Base-by-base conservation (phyloP, 306 rosid genomes). In the Heteromeles arbutifolia region DNA sequence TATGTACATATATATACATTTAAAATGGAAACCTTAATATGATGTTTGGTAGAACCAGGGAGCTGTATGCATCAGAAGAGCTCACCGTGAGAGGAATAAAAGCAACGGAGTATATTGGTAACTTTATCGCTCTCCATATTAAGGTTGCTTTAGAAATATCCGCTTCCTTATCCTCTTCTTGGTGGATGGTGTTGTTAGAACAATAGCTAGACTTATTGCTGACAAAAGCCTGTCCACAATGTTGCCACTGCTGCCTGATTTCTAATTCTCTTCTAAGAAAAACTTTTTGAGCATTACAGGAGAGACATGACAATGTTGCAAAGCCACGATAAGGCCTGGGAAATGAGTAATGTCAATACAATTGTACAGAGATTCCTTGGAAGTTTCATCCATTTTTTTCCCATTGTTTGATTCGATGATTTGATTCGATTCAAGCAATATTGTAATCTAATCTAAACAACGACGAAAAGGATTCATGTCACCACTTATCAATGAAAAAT, bases 101-200 rank as follows among this genome's bases (percentile, higher is more conserved):
- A 17, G 97, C 97, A 81, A 94, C 98, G 32, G 92, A 90, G 86
- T 91, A 94, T 34, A 94, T 91, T 18, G 98, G 97, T 73, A 94
- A 77, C 81, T 94, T 94, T 26, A 85, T 44, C 13, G 96, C 98
- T 75, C 98, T 94, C 98, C 98, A 91, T 78, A 88, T 84, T 85
- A 91, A 82, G 32, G 84, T 82, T 62, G 67, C 82, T 83, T 54
- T 88, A 14, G 91, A 75, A 79, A 93, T 67, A 39, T 61, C 56
- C 41, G 77, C 88, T 53, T 62, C 77, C n/a, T 57, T 77, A 21
- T 84, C 75, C 45, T 78, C 82, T 65, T 72, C 84, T 78, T 19
- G 17, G 18, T 45, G 18, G 18, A 45, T 45, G 12, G n/a, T 21
- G 67, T 81, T 28, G 62, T 80, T 53, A 69, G 88, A 70, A 6